phyloP scores from a whole-genome alignment of 2,329 filamentous ascomycete genomes.

The Beauveria rudraprayagi region DNA sequence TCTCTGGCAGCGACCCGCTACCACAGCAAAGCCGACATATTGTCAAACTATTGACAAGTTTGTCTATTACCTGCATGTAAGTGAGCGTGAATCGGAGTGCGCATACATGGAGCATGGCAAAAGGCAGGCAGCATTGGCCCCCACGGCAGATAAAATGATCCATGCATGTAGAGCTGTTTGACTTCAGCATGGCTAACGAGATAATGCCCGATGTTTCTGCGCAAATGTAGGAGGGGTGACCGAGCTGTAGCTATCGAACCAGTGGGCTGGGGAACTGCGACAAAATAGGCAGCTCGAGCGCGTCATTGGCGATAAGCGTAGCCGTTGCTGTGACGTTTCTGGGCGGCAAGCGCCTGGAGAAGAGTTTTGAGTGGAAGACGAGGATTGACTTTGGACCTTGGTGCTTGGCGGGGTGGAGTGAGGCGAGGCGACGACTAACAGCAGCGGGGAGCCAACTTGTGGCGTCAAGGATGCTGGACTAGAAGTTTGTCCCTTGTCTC shows the following conservation, averaged over 20 bases:
- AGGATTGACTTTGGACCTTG: not conserved
- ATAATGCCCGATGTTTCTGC: not conserved
- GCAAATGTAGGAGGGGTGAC: not conserved
- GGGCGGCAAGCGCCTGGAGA: not conserved
- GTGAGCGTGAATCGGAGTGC: not conserved
- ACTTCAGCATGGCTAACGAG: not conserved
- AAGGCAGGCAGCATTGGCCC: not conserved
- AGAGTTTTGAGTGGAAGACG: not conserved
- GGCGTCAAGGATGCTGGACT: not conserved
- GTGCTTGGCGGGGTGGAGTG: not conserved
- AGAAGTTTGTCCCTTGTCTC: not conserved
- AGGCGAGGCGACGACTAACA: not conserved
- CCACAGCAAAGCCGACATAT: not conserved
- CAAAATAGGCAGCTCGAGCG: not conserved
- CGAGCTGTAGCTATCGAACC: not conserved
- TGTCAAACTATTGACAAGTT: not conserved
- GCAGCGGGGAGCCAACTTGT: not conserved
- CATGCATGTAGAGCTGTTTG: not conserved
- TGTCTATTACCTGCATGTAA: not conserved
- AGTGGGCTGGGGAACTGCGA: not conserved
- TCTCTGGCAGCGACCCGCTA: not conserved
- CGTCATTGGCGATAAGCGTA: constrained; percentile 9
- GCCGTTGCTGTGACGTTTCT: not conserved
- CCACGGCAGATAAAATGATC: not conserved
- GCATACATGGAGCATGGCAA: not conserved